Percentiles rank a stretch among this genome's conserved stretches.
These are phyloP conservation scores for Geosiphon pyriformis DNA, from an alignment of 192 early-diverging fungal genomes.

Conservation along the genomic window DNA sequence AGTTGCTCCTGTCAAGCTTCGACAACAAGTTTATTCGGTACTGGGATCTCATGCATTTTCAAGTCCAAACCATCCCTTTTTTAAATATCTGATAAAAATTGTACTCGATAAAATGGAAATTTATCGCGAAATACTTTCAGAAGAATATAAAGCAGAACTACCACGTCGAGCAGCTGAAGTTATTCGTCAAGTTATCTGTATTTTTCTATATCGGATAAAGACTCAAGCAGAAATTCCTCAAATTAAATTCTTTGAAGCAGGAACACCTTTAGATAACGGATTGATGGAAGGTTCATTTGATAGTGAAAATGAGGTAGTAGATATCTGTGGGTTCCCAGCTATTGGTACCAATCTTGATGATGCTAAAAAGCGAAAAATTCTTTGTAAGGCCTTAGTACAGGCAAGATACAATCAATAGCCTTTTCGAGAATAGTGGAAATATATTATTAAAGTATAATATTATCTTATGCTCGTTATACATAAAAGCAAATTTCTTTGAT, in stretches of 20 bases:
- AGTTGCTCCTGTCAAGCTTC: not conserved
- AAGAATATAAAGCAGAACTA: not conserved
- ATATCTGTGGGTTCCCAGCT: not conserved
- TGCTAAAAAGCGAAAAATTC: not conserved
- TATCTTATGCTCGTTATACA: no score
- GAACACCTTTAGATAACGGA: not conserved
- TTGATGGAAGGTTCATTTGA: not conserved
- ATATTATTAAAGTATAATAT: no score
- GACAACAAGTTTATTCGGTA: conserved; percentile 2
- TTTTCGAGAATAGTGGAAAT: no score
- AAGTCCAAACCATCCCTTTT: not conserved
- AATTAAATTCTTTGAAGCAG: not conserved
- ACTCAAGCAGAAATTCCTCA: not conserved
- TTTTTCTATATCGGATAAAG: not conserved
- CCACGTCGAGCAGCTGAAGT: not conserved
- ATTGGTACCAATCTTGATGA: not conserved
- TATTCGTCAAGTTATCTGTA: no score
- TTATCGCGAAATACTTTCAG: not conserved
- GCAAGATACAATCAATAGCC: no score
- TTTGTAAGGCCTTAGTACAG: not conserved
- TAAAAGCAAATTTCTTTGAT: no score
- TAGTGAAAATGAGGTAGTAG: not conserved
- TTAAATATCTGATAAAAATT: not conserved
- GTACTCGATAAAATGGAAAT: not conserved
- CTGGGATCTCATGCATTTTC: not conserved